Evolutionary conservation across 441 rosid species (phyloP).

Genomic region (Oxalis stricta): DNA sequence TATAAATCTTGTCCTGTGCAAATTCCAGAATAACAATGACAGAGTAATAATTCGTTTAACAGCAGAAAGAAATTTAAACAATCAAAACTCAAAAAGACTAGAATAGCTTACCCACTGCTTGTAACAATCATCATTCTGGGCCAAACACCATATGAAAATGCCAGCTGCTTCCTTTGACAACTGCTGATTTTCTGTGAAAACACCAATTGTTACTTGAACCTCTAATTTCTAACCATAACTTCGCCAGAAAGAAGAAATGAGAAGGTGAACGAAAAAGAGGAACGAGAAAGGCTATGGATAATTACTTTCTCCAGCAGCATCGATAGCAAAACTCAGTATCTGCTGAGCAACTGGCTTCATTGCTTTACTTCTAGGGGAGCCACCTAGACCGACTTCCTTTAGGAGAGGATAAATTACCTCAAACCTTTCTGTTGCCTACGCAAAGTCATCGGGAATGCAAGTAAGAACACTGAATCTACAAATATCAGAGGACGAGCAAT

Average conservation of each 20-base stretch:
- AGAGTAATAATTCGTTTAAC: not conserved
- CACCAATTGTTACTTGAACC: constrained; percentile 2
- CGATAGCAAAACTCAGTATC: constrained; percentile 39
- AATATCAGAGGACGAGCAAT: constrained; percentile 2
- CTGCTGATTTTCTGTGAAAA: constrained; percentile 34
- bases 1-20: constrained; percentile 59
- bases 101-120: constrained; percentile 64
- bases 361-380: constrained; percentile 68
- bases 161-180: constrained; percentile 66
- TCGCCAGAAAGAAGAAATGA: no score
- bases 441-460: constrained; percentile 4
- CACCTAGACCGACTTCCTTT: constrained; percentile 77
- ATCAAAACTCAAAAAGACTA: not conserved
- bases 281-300: not conserved
- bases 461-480: constrained; percentile 3
- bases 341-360: constrained; percentile 71
- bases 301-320: constrained; percentile 72
- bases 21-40: not conserved
- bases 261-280: not conserved
- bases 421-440: constrained; percentile 86
- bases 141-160: constrained; percentile 60
- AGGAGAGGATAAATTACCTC: constrained; percentile 59
- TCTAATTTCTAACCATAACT: not conserved
- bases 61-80: not conserved
- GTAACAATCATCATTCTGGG: constrained; percentile 62